Base-by-base conservation (phyloP, 2,329 filamentous ascomycete genomes). In the Fusarium graminum region DNA sequence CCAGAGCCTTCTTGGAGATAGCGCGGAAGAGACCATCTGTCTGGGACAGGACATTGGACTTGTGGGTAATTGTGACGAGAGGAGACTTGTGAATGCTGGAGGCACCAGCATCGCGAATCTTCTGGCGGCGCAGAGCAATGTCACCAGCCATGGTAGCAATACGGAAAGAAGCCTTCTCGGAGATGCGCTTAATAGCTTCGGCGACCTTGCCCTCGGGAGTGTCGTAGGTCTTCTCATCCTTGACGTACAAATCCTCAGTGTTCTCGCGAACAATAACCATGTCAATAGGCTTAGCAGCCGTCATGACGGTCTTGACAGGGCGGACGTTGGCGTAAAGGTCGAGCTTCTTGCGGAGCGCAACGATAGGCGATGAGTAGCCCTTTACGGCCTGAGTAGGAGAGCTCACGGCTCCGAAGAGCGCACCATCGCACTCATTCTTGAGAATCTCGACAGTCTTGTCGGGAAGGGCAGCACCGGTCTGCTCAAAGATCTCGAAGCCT, bases 201-300 rank as follows among this genome's bases (percentile, higher is more conserved):
- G 95, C 94, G 58, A 98, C 91, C 82, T 93, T 94, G 79, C 90
- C 90, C 61, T 92, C 86, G 34, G 90, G 83, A 30, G 86, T 88
- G 52, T 92, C 87, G 77, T 88, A 90, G 22, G 93, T 97, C 78
- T 85, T 90, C 83, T 99, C 95, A 79, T 98, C 92, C 83, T 98
- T 98, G 73, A 99, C 94, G 80, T 97, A 97, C 39, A 99, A 86
- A 78, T 99, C 95, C 83, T 99, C 95, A 30, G 95, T 99, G 84
- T 99, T 99, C 82, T 99, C 95, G 69, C 95, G 92, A 54, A 98
- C 95, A 74, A 98, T 99, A 75, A 99, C 95, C 79, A 99, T 90
- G 81, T 99, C 95, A 75, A 97, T 93, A 66, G 91, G 90, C 74
- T 84, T 86, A 43, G 80, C 71, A 53, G 87, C 86, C 32, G 88